A percentile compares a stretch with the other conserved stretches of the same genome.
Conservation (phyloP, 768 basidiomycete species). For the Gymnopilus junonius region DNA sequence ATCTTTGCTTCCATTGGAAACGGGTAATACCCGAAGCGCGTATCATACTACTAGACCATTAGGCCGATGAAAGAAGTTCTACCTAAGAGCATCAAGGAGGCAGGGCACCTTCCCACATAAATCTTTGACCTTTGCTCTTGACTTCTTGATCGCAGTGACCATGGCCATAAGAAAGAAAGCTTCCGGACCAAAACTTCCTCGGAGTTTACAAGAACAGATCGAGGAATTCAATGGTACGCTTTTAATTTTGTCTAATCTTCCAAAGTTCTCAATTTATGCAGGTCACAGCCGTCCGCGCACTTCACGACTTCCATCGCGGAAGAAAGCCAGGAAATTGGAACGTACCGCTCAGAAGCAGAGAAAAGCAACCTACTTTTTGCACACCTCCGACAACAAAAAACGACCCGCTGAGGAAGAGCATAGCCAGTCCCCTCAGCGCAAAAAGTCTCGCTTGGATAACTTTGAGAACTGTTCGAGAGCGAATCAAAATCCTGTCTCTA, state of each 20-base stretch:
- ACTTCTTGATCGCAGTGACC: background rate
- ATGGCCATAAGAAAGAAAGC: slow-evolving; percentile 38
- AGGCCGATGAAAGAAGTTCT: slow-evolving; percentile 23
- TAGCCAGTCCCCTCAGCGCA: slow-evolving; percentile 49
- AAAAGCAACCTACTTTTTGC: slow-evolving; percentile 63
- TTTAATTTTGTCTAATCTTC: background rate
- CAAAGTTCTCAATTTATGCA: slow-evolving; percentile 14
- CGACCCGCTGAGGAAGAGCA: slow-evolving; percentile 51
- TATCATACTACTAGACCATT: slow-evolving; percentile 44
- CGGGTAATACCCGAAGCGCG: slow-evolving; percentile 36
- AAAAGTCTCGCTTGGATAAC: slow-evolving; percentile 44
- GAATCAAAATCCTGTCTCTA: background rate
- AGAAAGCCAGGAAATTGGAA: slow-evolving; percentile 67
- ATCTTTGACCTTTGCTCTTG: background rate
- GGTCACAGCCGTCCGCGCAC: slow-evolving; percentile 15
- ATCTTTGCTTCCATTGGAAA: slow-evolving; percentile 22
- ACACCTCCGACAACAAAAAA: slow-evolving; percentile 23
- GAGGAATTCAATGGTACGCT: slow-evolving; percentile 16
- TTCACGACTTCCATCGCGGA: slow-evolving; percentile 30
- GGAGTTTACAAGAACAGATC: slow-evolving; percentile 26
- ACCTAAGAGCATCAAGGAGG: background rate
- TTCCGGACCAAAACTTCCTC: slow-evolving; percentile 37
- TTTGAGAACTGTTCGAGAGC: background rate
- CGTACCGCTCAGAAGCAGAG: slow-evolving; percentile 63
- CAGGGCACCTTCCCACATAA: background rate